These are phyloP conservation scores for Linnemannia exigua DNA, from an alignment of 192 early-diverging fungal genomes.

Conservation along the genomic window DNA sequence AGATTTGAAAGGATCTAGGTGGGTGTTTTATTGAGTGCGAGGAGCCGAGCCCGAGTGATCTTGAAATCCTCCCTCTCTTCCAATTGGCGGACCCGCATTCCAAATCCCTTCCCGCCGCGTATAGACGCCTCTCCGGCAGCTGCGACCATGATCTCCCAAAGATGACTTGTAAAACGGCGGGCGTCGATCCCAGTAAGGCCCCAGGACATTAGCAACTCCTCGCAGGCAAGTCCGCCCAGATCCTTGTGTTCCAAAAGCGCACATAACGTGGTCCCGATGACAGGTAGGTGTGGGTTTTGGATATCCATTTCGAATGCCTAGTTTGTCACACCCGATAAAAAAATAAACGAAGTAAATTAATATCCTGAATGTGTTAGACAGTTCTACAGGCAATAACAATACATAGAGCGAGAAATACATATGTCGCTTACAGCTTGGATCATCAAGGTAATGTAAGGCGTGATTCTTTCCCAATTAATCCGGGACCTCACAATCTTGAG, in stretches of 20 bases:
- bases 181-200: constrained; percentile 34
- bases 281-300: constrained; percentile 14
- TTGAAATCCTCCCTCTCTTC: constrained; percentile 24
- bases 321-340: neutral
- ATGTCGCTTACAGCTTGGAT: constrained; percentile 41
- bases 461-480: constrained; percentile 38
- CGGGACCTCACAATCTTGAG: constrained; percentile 30
- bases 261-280: constrained; percentile 31
- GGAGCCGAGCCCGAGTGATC: neutral
- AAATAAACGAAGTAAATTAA: neutral
- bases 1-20: neutral
- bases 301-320: constrained; percentile 51
- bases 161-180: constrained; percentile 39
- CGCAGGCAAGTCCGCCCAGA: constrained; percentile 23
- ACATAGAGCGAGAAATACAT: neutral
- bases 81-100: constrained; percentile 28
- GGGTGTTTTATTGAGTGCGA: constrained; percentile 14
- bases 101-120: constrained; percentile 18
- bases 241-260: constrained; percentile 24
- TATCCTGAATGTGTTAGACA: neutral
- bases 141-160: constrained; percentile 43
- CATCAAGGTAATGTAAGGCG: constrained; percentile 42
- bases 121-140: constrained; percentile 45
- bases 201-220: constrained; percentile 35
- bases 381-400: neutral